Evolutionary conservation across 1,284 basidiomycete genomes (phyloP), one percentile per base, ranked within the genome.

Genomic region (Cryptococcus sp.): DNA sequence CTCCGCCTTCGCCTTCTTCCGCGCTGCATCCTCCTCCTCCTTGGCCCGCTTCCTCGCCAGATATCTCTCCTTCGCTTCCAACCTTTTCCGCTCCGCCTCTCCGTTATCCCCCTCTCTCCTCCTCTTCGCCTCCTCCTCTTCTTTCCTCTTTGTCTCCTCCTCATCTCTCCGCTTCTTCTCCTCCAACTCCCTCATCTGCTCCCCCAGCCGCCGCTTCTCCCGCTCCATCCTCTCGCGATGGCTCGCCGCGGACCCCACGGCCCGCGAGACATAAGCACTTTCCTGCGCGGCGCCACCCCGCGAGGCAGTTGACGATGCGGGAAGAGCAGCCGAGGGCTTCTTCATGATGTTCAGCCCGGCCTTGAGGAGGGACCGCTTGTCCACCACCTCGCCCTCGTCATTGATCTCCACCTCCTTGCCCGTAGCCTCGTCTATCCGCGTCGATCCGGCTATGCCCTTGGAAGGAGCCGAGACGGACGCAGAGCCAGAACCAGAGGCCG

Each of bases 361-460:
- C 36, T 86, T 85, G 42, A 98, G 81, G 9, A 99, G 80, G 45
- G 95, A 89, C 54, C 94, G 87, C 71, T 95, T 93, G 80, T 98
- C 95, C 50, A 99, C 88, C 50, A 98, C 91, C 75, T 96, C 89
- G 68, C 93, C 93, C 67, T 98, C 94, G 73, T 98, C 96, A 76
- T 98, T 98, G 50, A 98, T 80, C 75, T 97, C 94, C 42, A 98
- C 87, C n/a, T 86, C 82, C 73, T 89, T 88, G 18, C 93, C 94
- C 64, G 87, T 81, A 50, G 82, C 83, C 0, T 56, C 60, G 45
- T 61, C 47, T 20, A 54, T 55, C n/a, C 47, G 58, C 44, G 52
- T 44, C 7, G 58, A 42, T 18, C 55, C 57, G 1, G 63, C 59
- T 44, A 53, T 46, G 11, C 20, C 35, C n/a, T 43, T 16, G 2